Conservation (phyloP, 2,329 filamentous ascomycete species). For the Trichoderma afroharzianum region DNA sequence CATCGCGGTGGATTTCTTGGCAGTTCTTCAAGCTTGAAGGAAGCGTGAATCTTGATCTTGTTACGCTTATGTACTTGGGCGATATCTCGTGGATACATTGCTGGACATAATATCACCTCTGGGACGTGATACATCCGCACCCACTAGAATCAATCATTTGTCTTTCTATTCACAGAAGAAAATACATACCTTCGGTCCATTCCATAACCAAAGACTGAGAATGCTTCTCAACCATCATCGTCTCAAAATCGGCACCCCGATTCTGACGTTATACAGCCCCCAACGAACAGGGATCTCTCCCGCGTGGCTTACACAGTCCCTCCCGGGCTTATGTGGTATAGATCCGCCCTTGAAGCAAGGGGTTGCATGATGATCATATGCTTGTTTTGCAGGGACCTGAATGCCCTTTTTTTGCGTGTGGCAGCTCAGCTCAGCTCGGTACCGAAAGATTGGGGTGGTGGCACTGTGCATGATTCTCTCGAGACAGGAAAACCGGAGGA, state of each 20-base stretch:
- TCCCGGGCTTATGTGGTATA: conserved; percentile 3
- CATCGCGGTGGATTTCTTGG: neutral
- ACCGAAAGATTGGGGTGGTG: neutral
- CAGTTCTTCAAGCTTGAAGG: neutral
- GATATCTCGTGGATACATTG: neutral
- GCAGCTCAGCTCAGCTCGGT: neutral
- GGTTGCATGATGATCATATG: neutral
- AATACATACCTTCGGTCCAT: neutral
- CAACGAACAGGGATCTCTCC: neutral
- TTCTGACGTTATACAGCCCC: conserved; percentile 12
- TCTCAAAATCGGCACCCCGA: neutral
- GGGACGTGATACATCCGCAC: neutral
- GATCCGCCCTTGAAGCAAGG: neutral
- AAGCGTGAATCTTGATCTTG: neutral
- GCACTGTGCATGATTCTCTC: neutral
- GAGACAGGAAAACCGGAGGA: neutral
- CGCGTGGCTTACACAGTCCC: neutral
- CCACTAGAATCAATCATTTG: no score
- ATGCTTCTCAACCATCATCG: neutral
- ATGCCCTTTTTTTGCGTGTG: neutral
- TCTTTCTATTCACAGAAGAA: neutral
- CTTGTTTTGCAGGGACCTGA: neutral
- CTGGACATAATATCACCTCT: neutral
- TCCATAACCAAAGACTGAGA: no score
- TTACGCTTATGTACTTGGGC: neutral